phyloP scores from a whole-genome alignment of 2,329 filamentous ascomycete species.

The Diaporthe vaccinii region DNA sequence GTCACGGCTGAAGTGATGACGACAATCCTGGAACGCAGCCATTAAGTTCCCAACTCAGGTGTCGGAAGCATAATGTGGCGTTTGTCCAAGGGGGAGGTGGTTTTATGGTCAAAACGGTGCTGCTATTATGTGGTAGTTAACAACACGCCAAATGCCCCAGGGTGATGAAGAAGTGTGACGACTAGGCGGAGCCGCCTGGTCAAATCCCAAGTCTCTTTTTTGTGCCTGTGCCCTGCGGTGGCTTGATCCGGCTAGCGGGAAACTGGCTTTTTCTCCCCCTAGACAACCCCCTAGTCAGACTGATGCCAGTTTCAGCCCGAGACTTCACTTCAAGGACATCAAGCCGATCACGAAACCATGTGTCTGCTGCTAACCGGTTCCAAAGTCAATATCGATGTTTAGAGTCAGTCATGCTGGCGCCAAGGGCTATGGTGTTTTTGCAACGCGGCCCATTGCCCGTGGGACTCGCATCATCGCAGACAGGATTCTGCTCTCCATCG shows the following conservation, averaged over 20 bases:
- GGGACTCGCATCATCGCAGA: constrained; percentile 15
- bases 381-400: not conserved
- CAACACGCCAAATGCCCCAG: not conserved
- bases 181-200: not conserved
- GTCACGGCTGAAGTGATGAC: not conserved
- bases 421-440: constrained; percentile 16
- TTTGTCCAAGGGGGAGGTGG: not conserved
- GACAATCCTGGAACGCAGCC: not conserved
- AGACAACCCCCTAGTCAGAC: not conserved
- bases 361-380: not conserved
- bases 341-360: not conserved
- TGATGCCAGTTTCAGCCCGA: not conserved
- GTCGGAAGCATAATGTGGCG: not conserved
- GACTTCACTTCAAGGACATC: not conserved
- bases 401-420: not conserved
- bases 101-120: not conserved
- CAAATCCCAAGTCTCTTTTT: not conserved
- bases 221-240: not conserved
- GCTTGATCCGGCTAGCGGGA: constrained; percentile 24
- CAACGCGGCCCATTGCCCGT: not conserved
- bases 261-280: not conserved
- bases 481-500: constrained; percentile 1
- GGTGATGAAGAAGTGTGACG: not conserved
- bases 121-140: not conserved
- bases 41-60: not conserved